Conservation (phyloP, 257 asterid species). For the Solanum clarkiae region DNA sequence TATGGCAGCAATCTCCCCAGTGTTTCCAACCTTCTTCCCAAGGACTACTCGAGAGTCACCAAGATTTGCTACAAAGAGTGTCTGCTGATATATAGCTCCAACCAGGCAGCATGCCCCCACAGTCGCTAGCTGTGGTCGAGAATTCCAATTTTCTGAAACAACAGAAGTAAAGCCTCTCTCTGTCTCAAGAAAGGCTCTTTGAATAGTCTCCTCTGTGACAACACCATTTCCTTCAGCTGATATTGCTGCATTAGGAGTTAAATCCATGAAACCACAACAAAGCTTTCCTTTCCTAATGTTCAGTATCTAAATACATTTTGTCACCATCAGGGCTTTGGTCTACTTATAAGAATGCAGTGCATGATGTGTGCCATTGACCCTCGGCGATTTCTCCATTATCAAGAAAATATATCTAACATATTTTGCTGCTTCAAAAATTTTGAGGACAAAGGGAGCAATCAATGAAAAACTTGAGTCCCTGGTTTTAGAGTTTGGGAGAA, state of each 20-base stretch:
- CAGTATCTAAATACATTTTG: background rate
- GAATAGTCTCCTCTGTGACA: conserved; percentile 16
- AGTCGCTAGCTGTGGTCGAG: conserved; percentile 65
- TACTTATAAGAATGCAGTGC: background rate
- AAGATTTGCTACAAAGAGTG: conserved; percentile 26
- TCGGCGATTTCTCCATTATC: background rate
- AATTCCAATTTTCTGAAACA: conserved; percentile 18
- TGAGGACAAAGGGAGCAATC: background rate
- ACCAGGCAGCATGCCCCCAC: conserved; percentile 82
- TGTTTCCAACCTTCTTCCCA: conserved; percentile 21
- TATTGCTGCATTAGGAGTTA: conserved; percentile 20
- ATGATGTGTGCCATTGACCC: background rate
- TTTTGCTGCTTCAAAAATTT: background rate
- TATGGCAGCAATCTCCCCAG: conserved; percentile 20
- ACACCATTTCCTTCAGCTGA: conserved; percentile 14
- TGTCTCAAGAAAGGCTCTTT: conserved; percentile 21
- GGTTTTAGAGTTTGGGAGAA: background rate
- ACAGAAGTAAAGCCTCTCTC: conserved; percentile 21
- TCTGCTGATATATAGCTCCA: conserved; percentile 22
- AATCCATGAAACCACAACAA: conserved; percentile 5
- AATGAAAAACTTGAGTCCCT: background rate
- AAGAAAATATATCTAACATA: background rate
- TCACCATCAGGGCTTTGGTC: background rate
- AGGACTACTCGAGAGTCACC: conserved; percentile 32
- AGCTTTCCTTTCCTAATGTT: background rate